Percentiles rank a stretch among this genome's conserved stretches.
Conservation (phyloP, 495 filamentous ascomycete genomes). For the Parathielavia hyrcaniae region DNA sequence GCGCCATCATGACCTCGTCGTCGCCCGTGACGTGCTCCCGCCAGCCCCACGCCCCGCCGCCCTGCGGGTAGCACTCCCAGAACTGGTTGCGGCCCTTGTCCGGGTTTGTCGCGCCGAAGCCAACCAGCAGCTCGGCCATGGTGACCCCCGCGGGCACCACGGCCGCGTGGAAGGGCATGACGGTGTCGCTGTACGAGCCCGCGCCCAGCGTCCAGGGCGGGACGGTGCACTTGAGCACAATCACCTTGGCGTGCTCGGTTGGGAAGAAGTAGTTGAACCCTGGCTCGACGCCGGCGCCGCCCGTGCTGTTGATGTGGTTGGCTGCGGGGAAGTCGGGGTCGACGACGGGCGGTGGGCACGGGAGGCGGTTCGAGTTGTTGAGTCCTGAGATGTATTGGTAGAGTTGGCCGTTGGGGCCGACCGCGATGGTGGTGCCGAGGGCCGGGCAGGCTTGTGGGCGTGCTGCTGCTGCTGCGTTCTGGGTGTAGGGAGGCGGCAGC, state of each 20-base stretch:
- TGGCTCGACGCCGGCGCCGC: conserved; percentile 48
- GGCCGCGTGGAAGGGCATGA: conserved; percentile 34
- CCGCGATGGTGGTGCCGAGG: conserved; percentile 15
- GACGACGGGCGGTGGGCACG: conserved; percentile 32
- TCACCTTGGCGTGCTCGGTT: conserved; percentile 42
- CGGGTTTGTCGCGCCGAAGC: conserved; percentile 43
- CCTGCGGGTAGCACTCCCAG: conserved; percentile 33
- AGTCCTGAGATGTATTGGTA: conserved; percentile 24
- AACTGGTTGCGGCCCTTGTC: conserved; percentile 38
- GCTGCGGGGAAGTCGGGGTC: conserved; percentile 48
- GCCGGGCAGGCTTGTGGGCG: background rate
- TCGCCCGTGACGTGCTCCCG: conserved; percentile 13
- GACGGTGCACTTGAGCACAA: conserved; percentile 37
- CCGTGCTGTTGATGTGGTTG: conserved; percentile 51
- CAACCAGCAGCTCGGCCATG: conserved; percentile 39
- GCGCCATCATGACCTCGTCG: conserved; percentile 11
- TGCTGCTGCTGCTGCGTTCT: background rate
- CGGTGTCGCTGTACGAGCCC: conserved; percentile 16
- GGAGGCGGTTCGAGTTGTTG: conserved; percentile 25
- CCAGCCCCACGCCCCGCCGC: conserved; percentile 16
- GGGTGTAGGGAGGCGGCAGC: background rate
- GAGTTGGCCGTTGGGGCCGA: background rate
- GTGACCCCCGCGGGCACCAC: conserved; percentile 40
- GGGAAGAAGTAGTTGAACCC: conserved; percentile 51
- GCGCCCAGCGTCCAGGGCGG: conserved; percentile 41